Conservation (phyloP, 2,329 filamentous ascomycete species). For the Colletotrichum lupini region DNA sequence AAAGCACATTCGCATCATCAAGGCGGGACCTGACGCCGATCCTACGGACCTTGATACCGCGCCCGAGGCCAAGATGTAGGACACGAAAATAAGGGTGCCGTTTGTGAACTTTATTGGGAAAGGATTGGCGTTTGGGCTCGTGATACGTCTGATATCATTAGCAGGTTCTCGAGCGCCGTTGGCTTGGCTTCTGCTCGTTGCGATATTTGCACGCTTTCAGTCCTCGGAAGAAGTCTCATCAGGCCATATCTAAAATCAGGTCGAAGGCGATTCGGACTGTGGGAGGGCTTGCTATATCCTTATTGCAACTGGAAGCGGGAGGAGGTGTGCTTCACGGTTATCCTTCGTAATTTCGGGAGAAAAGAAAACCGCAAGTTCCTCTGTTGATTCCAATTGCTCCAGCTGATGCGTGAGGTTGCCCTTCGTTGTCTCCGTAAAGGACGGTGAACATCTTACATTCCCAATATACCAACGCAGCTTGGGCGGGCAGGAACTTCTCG, state of each 20-base stretch:
- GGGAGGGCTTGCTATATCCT: neutral
- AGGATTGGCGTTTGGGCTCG: neutral
- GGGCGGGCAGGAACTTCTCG: neutral
- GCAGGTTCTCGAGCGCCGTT: neutral
- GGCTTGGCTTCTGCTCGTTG: neutral
- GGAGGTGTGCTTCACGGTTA: neutral
- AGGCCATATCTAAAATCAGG: neutral
- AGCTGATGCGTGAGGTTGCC: neutral
- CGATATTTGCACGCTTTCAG: neutral
- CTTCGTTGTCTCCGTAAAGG: neutral
- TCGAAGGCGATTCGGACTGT: neutral
- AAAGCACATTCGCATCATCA: slow-evolving; percentile 65
- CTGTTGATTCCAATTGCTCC: neutral
- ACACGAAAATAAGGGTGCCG: neutral
- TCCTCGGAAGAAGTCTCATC: neutral
- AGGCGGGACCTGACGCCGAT: slow-evolving; percentile 40
- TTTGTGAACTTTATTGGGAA: neutral
- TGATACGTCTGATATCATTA: neutral
- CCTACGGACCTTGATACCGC: slow-evolving; percentile 34
- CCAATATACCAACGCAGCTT: no score
- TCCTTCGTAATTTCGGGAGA: neutral
- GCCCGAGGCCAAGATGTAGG: neutral
- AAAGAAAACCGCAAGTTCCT: neutral
- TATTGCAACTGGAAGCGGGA: neutral
- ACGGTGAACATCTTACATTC: neutral